Percentiles rank a stretch among this genome's conserved stretches.
Evolutionary conservation across 768 basidiomycete species (phyloP).

Genomic region (Boletus rubroflammeus): DNA sequence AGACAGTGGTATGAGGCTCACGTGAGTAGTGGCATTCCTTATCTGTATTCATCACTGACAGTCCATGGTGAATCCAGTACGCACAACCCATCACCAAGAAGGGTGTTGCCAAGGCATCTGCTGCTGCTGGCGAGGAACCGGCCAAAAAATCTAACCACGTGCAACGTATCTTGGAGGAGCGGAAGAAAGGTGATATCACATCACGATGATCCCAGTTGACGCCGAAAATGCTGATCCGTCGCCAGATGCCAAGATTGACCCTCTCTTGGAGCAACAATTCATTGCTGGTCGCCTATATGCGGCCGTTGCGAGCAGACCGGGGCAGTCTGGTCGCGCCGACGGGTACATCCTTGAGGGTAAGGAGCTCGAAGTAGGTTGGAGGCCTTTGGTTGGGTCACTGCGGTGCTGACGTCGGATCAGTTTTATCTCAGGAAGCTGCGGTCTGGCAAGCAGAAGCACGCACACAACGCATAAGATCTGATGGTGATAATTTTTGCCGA

Average conservation of each 20-base stretch:
- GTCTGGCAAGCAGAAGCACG: conserved; percentile 94
- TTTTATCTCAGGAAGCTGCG: conserved; percentile 95
- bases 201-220: conserved; percentile 1
- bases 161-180: conserved; percentile 81
- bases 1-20: conserved; percentile 99
- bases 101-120: conserved; percentile 55
- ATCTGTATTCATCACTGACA: conserved; percentile 1
- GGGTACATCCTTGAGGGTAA: conserved; percentile 98
- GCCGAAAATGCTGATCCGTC: conserved; percentile 14
- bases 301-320: conserved; percentile 88
- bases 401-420: conserved; percentile 40
- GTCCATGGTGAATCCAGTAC: conserved; percentile 52
- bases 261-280: conserved; percentile 86
- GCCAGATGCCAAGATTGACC: conserved; percentile 86
- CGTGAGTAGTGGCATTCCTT: conserved; percentile 48
- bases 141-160: conserved; percentile 89
- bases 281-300: conserved; percentile 95
- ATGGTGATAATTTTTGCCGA: not conserved
- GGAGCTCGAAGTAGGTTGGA: conserved; percentile 80
- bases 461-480: conserved; percentile 41
- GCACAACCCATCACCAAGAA: conserved; percentile 93
- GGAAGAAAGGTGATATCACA: conserved; percentile 72
- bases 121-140: conserved; percentile 46
- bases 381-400: not conserved
- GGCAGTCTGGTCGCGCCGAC: conserved; percentile 94